These are phyloP conservation scores for Teratosphaeria epicoccoides DNA, from an alignment of 2,329 filamentous ascomycete species.

Conservation along the genomic window DNA sequence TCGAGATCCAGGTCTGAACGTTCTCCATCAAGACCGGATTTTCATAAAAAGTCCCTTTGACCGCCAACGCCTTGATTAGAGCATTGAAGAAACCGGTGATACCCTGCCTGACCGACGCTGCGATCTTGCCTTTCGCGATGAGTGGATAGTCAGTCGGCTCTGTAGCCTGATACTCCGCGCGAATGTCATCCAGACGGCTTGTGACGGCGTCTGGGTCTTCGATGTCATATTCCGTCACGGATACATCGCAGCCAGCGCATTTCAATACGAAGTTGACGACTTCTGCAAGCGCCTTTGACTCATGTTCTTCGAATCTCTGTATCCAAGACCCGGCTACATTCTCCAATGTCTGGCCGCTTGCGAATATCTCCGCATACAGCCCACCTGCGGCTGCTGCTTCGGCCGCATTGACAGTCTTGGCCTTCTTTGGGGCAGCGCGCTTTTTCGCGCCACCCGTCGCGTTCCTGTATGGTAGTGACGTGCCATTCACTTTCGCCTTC, in stretches of 20 bases:
- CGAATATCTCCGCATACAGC: constrained; percentile 53
- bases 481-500: constrained; percentile 46
- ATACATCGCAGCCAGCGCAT: constrained; percentile 68
- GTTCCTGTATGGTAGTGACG: constrained; percentile 46
- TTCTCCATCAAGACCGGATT: constrained; percentile 74
- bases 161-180: constrained; percentile 75
- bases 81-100: constrained; percentile 70
- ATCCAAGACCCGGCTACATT: constrained; percentile 50
- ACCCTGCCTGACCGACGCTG: constrained; percentile 64
- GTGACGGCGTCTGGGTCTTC: constrained; percentile 80
- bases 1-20: constrained; percentile 76
- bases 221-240: constrained; percentile 73
- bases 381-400: constrained; percentile 44
- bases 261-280: constrained; percentile 52
- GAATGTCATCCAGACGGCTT: constrained; percentile 69
- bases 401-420: constrained; percentile 41
- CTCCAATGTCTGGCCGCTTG: constrained; percentile 43
- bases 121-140: constrained; percentile 68
- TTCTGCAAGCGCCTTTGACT: constrained; percentile 45
- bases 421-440: constrained; percentile 39
- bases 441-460: constrained; percentile 32
- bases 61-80: constrained; percentile 66
- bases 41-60: constrained; percentile 70
- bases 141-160: constrained; percentile 73
- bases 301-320: constrained; percentile 44